phyloP scores from a whole-genome alignment of 768 basidiomycete genomes.

The Suillus clintonianus region DNA sequence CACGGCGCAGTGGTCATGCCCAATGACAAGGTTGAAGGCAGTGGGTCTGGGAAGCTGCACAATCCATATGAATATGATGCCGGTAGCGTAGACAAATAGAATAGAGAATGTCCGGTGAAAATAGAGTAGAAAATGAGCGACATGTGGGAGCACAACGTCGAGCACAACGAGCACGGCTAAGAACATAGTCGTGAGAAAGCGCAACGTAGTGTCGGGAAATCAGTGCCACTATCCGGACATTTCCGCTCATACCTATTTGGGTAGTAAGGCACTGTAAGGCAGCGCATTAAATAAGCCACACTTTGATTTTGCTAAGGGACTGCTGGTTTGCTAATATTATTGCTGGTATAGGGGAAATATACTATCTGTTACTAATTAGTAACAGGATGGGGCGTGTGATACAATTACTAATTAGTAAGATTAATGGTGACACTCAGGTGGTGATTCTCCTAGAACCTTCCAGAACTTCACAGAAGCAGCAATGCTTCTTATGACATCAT shows the following conservation, averaged over 20 bases:
- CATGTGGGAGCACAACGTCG: background rate
- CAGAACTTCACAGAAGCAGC: no score
- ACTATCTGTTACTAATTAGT: background rate
- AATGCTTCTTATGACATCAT: no score
- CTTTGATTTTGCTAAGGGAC: background rate
- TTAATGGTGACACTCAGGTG: background rate
- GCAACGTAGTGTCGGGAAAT: background rate
- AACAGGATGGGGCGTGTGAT: background rate
- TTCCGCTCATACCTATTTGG: background rate
- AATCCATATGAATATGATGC: background rate
- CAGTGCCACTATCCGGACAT: background rate
- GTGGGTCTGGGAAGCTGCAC: no score
- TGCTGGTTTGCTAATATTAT: background rate
- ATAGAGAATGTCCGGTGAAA: background rate
- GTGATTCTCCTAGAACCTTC: no score
- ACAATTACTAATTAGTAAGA: background rate
- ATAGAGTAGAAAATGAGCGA: background rate
- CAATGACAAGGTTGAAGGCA: no score
- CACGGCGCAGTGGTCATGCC: no score
- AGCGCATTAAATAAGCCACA: background rate
- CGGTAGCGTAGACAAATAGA: background rate
- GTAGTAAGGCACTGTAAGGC: no score
- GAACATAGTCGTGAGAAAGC: background rate
- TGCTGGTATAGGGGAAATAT: background rate
- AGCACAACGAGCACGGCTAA: background rate